Evolutionary conservation across 164 flowering plant genomes (phyloP).

Genomic region (Kingdonia uniflora): DNA sequence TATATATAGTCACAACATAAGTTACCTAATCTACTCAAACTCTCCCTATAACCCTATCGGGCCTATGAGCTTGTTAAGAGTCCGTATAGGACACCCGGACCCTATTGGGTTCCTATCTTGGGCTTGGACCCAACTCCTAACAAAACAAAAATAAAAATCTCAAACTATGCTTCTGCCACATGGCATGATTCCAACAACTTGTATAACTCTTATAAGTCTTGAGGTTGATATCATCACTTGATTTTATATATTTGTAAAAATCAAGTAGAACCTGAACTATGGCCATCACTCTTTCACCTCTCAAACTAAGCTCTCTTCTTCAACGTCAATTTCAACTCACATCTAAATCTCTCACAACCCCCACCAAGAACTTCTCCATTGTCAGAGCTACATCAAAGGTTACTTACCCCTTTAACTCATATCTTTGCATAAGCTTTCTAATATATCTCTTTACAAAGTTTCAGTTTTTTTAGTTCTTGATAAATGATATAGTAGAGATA

Average conservation of each 20-base stretch:
- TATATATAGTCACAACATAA: too few relatives aligned
- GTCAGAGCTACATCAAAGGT: slow-evolving; percentile 8
- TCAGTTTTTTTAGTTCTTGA: not conserved
- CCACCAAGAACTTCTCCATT: not conserved
- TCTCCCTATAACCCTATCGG: too few relatives aligned
- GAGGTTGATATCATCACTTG: not conserved
- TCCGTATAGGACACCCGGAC: too few relatives aligned
- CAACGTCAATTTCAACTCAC: too few relatives aligned
- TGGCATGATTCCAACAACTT: not conserved
- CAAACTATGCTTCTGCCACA: not conserved
- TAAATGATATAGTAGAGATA: not conserved
- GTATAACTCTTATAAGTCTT: not conserved
- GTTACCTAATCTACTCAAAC: too few relatives aligned
- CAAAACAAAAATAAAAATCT: too few relatives aligned
- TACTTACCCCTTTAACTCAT: not conserved
- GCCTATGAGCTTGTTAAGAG: too few relatives aligned
- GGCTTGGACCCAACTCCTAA: too few relatives aligned
- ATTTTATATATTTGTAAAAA: not conserved
- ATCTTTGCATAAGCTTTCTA: too few relatives aligned
- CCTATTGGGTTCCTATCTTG: too few relatives aligned
- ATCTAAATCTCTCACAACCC: not conserved
- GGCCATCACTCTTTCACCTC: not conserved
- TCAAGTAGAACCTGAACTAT: not conserved
- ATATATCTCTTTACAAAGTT: not conserved
- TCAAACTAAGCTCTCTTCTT: not conserved